Evolutionary conservation across 2,329 filamentous ascomycete species (phyloP).

Genomic region (Ophiostoma perfectum): DNA sequence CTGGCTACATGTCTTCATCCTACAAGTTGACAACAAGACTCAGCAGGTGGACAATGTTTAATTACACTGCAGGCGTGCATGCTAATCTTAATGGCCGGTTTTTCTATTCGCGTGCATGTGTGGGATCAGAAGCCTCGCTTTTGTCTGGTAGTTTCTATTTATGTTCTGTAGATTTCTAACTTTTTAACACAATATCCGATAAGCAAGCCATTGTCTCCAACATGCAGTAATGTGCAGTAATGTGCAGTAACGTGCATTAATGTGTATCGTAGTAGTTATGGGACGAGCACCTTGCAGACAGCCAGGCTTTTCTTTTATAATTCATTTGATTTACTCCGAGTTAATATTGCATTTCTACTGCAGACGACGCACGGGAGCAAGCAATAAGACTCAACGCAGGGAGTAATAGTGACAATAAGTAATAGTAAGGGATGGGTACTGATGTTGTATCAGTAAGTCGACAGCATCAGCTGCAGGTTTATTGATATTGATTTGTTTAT

Average conservation of each 20-base stretch:
- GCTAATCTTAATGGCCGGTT: background rate
- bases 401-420: background rate
- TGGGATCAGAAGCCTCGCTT: background rate
- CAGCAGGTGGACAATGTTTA: too few species aligned
- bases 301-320: too few species aligned
- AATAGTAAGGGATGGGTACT: background rate
- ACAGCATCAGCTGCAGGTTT: too few species aligned
- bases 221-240: background rate
- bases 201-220: background rate
- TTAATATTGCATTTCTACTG: background rate
- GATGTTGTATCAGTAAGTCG: background rate
- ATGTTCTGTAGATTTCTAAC: background rate
- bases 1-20: too few species aligned
- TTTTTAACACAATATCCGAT: background rate
- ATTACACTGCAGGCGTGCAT: background rate
- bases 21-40: too few species aligned
- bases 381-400: background rate
- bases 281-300: too few species aligned
- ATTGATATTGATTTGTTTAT: too few species aligned
- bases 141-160: background rate
- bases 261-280: background rate
- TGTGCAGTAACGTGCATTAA: background rate
- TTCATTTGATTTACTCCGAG: background rate
- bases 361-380: background rate
- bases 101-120: background rate